These are phyloP conservation scores for Colletotrichum aenigma DNA, from an alignment of 2,329 filamentous ascomycete genomes.

Conservation along the genomic window DNA sequence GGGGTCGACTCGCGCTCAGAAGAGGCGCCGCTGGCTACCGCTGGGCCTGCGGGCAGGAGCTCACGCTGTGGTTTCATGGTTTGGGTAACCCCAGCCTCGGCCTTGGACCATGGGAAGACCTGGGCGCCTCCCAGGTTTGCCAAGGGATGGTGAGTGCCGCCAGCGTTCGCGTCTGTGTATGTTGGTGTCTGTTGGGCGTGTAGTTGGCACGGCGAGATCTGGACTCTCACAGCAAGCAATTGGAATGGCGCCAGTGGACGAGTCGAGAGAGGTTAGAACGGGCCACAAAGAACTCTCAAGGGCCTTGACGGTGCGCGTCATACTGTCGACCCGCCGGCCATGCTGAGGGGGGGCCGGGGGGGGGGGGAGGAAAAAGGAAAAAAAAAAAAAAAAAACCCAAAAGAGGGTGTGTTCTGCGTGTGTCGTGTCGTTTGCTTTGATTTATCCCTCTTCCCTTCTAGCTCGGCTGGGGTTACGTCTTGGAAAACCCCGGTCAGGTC, in stretches of 20 bases:
- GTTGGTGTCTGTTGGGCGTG: neutral
- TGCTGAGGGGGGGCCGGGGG: neutral
- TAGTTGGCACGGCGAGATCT: slow-evolving; percentile 4
- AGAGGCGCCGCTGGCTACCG: slow-evolving; percentile 6
- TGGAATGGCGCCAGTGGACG: slow-evolving; percentile 13
- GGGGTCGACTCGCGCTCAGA: slow-evolving; percentile 9
- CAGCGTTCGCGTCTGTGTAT: neutral
- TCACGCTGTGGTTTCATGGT: slow-evolving; percentile 22
- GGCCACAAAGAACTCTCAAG: slow-evolving; percentile 9
- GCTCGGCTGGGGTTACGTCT: neutral
- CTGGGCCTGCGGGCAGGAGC: slow-evolving; percentile 17
- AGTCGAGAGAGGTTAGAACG: slow-evolving; percentile 17
- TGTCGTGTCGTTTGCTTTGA: neutral
- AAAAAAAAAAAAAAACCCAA: too few relatives aligned
- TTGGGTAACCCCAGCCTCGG: neutral
- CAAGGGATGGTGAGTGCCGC: neutral
- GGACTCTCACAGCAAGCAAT: neutral
- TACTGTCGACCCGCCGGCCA: slow-evolving; percentile 19
- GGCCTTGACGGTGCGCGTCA: slow-evolving; percentile 4
- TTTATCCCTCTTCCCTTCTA: too few relatives aligned
- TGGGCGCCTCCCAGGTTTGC: neutral
- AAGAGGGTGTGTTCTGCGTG: too few relatives aligned
- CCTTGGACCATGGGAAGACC: slow-evolving; percentile 4
- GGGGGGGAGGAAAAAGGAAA: neutral
- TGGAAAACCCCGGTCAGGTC: neutral